Conservation (phyloP, 176 grass and related monocot species). For the Leersia perrieri region DNA sequence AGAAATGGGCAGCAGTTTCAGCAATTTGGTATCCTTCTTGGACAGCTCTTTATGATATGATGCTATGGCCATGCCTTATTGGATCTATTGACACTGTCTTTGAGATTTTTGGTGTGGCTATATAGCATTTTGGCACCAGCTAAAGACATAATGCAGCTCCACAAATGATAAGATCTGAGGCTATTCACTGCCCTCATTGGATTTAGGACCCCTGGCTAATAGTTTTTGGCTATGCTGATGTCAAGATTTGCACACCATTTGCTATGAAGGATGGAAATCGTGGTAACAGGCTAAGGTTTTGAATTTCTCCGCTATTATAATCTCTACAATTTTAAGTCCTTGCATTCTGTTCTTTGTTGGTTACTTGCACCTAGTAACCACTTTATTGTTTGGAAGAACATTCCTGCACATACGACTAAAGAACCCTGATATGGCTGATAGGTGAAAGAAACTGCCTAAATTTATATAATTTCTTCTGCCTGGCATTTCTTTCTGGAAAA, state of each 20-base stretch:
- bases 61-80: neutral
- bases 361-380: neutral
- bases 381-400: slow-evolving; percentile 3
- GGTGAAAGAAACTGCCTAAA: neutral
- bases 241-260: neutral
- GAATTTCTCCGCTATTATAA: neutral
- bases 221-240: neutral
- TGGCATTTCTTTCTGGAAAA: slow-evolving; percentile 2
- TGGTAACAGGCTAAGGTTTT: slow-evolving; percentile 12
- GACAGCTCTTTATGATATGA: neutral
- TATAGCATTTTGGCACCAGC: neutral
- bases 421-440: neutral
- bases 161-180: neutral
- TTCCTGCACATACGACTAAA: neutral
- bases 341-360: neutral
- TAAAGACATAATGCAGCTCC: slow-evolving; percentile 3
- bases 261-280: neutral
- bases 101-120: neutral
- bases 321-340: neutral
- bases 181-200: neutral
- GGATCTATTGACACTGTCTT: neutral
- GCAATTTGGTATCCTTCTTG: neutral
- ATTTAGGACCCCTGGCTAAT: neutral
- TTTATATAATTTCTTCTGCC: neutral
- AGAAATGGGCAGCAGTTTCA: neutral